Evolutionary conservation across 495 filamentous ascomycete species (phyloP), one percentile per base, ranked within the genome.

Genomic region (Aspergillus leporis): DNA sequence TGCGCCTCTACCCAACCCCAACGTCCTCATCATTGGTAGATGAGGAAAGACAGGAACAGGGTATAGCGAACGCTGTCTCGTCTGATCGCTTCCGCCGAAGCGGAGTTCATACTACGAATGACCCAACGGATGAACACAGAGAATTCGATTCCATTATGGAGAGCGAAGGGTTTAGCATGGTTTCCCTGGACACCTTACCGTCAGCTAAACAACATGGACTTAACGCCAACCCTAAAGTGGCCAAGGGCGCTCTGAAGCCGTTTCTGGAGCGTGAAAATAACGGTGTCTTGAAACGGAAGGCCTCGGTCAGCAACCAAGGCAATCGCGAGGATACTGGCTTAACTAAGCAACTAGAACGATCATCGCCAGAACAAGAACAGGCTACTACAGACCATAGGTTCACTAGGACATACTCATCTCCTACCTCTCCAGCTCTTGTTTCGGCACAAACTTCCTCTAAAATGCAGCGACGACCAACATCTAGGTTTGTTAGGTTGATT

Each of bases 111-210:
- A 43, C 47, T n/a, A 28, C 56, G 19, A 54, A 46, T 31, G 78
- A 80, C 48, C 73, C 77, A 9, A 80, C 70, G 14, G 71, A 74
- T 32, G 72, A 79, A 13, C 74, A 80, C 43, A 60, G 70, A 51
- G 80, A 83, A 32, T 83, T 77, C 55, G 79, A 83, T 66, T 79
- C 82, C 1, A 82, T 85, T 34, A 78, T 85, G 62, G 82, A 85
- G 61, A 83, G 82, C 52, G 82, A 85, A 64, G 82, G 80, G 1
- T 84, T 85, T 54, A 85, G 78, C 34, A 85, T 85, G 82, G 76
- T 85, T 4, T 83, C 81, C 4, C 65, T 84, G 50, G 78, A 83
- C 30, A 81, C 82, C 10, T 66, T 85, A 34, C 74, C 78, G 28
- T 83, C 80, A 5, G 72, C 70, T 18, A 74, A 73, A 55, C 74